Conservation (phyloP, 148 eudicot species). For the Suaeda aralocaspica region DNA sequence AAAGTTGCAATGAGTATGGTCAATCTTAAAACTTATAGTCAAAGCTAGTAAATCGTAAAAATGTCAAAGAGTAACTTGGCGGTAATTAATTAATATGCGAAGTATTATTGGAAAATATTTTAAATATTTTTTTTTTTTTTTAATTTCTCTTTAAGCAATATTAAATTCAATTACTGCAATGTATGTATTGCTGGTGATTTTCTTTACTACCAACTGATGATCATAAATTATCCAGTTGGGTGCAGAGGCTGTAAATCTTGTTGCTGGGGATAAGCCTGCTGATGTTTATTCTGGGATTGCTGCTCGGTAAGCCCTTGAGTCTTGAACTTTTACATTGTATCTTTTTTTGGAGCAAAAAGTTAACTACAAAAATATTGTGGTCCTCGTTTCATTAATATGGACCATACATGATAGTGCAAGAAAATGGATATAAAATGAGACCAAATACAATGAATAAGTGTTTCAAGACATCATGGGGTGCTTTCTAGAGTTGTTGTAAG, state of each 20-base stretch:
- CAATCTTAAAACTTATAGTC: neutral
- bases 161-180: neutral
- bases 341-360: neutral
- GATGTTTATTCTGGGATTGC: conserved; percentile 98
- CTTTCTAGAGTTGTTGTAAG: neutral
- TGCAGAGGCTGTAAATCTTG: conserved; percentile 96
- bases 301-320: conserved; percentile 49
- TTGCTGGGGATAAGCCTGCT: conserved; percentile 88
- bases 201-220: neutral
- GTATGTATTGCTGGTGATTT: neutral
- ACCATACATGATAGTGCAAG: no score
- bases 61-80: neutral
- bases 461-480: neutral
- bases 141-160: neutral
- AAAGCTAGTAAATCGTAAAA: neutral
- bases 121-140: neutral
- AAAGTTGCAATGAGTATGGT: neutral
- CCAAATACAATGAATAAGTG: no score
- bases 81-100: neutral
- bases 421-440: no score
- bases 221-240: conserved; percentile 51
- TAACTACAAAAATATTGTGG: no score
- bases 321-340: neutral
- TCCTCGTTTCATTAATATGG: no score
- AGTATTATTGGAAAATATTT: neutral